Evolutionary conservation across 768 basidiomycete species (phyloP).

Genomic region (Coprinopsis sp.): DNA sequence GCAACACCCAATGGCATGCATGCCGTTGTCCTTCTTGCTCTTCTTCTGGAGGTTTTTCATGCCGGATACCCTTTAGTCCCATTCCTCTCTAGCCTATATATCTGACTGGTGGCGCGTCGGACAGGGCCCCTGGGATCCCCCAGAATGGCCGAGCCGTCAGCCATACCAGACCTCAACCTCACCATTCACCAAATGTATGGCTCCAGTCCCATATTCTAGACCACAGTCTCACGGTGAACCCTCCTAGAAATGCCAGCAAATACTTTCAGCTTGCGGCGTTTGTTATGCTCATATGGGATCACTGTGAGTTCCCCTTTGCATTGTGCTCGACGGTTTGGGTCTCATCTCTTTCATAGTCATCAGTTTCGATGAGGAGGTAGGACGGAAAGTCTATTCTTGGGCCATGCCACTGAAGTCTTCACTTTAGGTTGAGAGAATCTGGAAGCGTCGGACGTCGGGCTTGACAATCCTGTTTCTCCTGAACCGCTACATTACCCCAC

Average conservation of each 20-base stretch:
- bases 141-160: too few species aligned
- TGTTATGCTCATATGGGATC: constrained; percentile 19
- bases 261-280: constrained; percentile 20
- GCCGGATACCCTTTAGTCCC: too few species aligned
- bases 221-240: too few species aligned
- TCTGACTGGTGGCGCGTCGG: too few species aligned
- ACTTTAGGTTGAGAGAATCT: constrained; percentile 24
- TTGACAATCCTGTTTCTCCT: constrained; percentile 25
- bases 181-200: neutral
- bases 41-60: too few species aligned
- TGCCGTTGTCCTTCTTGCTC: too few species aligned
- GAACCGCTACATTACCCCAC: constrained; percentile 25
- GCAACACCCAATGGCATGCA: too few species aligned
- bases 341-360: constrained; percentile 1
- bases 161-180: neutral
- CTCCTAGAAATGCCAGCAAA: constrained; percentile 12
- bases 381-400: neutral
- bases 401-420: neutral
- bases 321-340: neutral
- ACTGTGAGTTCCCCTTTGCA: constrained; percentile 9
- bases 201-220: neutral
- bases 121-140: too few species aligned
- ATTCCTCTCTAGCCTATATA: too few species aligned
- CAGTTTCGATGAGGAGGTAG: constrained; percentile 9
- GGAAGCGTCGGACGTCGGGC: constrained; percentile 21